Base-by-base conservation (phyloP, 1,284 basidiomycete species). In the Entoloma clypeatum region DNA sequence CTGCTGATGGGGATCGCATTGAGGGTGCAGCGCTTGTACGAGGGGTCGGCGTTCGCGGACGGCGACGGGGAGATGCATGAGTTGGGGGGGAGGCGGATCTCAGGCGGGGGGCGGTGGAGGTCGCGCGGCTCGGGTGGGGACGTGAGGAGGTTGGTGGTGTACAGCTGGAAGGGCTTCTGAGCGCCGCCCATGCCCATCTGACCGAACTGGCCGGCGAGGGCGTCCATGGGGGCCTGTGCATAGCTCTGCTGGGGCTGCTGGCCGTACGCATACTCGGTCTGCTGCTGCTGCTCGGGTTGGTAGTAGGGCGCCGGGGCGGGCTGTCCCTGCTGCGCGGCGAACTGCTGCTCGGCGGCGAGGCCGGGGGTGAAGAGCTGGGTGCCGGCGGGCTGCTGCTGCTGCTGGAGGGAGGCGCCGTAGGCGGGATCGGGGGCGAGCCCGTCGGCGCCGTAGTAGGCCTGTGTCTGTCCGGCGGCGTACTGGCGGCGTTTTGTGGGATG, bases 1-100 rank as follows among this genome's bases (percentile, higher is more conserved):
- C 87, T 81, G 13, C 92, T 92, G n/a, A 90, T 94, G 2, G 96
- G 96, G 49, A 99, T 80, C 8, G 91, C 83, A 57, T 96, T 94
- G 48, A 99, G 64, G 1, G 96, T 99, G 55, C 76, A 85, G 35
- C 96, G 85, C 68, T 96, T 92, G 67, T 97, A 99, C 10, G 87
- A 93, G 22, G 85, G 76, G 58, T 98, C 88, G 14, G 93, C 86
- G 57, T 94, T 92, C 30, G 88, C 82, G 39, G 75, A 70, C 0
- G 92, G 86, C 14, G 86, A 84, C 25, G 82, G 79, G 7, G 92
- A 88, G 47, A 98, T 75, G 47, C 81, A 83, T 7, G 93, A 72
- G 48, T 79, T 79, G 19, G 91, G 83, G 1, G 96, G 94, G 7
- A 99, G 74, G 17, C 86, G 75, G 48, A 95, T 92, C 49, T 91